Conservation (phyloP, 345 rosid species). For the Capsella bursapastoris region DNA sequence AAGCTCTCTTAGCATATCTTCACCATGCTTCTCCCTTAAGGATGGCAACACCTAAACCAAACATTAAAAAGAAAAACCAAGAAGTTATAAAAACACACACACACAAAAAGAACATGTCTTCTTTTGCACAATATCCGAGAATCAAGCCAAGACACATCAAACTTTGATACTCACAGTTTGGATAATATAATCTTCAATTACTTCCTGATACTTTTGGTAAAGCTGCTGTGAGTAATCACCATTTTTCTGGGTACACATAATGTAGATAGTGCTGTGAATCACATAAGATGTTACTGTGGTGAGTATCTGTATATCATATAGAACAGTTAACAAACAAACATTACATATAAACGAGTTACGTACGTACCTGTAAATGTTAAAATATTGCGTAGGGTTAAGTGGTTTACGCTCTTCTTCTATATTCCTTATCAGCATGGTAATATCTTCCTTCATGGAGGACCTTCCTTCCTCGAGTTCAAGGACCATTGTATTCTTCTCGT, state of each 20-base stretch:
- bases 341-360: neutral
- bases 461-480: slow-evolving; percentile 56
- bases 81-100: too few species aligned
- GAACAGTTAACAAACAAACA: neutral
- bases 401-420: slow-evolving; percentile 62
- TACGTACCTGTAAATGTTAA: slow-evolving; percentile 58
- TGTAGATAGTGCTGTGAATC: slow-evolving; percentile 48
- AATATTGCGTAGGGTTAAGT: slow-evolving; percentile 48
- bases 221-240: slow-evolving; percentile 64
- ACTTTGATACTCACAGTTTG: slow-evolving; percentile 44
- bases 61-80: neutral
- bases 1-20: slow-evolving; percentile 72
- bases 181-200: slow-evolving; percentile 56
- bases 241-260: slow-evolving; percentile 71
- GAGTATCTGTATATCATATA: neutral
- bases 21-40: slow-evolving; percentile 69
- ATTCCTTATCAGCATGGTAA: slow-evolving; percentile 56
- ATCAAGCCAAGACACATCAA: neutral
- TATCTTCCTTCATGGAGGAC: slow-evolving; percentile 57
- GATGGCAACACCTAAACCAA: slow-evolving; percentile 46
- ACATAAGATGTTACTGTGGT: neutral
- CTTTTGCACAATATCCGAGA: neutral
- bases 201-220: slow-evolving; percentile 57
- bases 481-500: neutral
- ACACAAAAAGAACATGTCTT: too few species aligned